Base-by-base conservation (phyloP, 768 basidiomycete genomes). In the Rhizopogon vesiculosus region DNA sequence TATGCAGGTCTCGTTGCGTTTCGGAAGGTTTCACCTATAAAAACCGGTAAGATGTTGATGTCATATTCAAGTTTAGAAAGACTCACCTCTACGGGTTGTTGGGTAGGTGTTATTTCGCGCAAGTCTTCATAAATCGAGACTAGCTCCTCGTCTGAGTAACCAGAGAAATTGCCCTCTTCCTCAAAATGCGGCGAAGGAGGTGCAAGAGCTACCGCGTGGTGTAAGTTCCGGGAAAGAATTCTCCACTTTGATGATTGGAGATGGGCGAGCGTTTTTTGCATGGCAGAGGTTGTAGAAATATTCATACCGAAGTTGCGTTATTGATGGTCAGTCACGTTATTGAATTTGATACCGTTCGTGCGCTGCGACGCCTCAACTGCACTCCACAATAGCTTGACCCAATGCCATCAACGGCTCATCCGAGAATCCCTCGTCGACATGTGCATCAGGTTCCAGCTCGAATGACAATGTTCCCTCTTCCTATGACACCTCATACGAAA, bases 1-100 rank as follows among this genome's bases (percentile, higher is more conserved):
- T 71, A 58, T 93, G 86, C 15, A 91, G 76, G 62, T 92, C 83
- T 2, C 84, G 82, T 59, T 89, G 87, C 16, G 58, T 65, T 39
- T 80, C 79, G 0, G 78, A 83, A 29, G 80, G 83, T 41, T 59
- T 57, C 19, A 84, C 63, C 87, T 89, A 59, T 0, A 42, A 38
- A 57, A 41, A 44, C 33, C 54, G 25, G 9, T 64, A 45, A 41
- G 35, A 46, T 46, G 15, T 41, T 42, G 48, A 7, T 6, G 5
- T 19, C 44, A 10, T 5, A 41, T 54, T n/a, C 13, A 44, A 41
- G 40, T 13, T 33, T 35, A 15, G 35, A 7, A 29, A 38, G 19
- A 71, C 81, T 57, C 62, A 85, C 13, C 50, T 57, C 42, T 22
- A 49, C 35, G 42, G 57, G 22, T 38, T 66, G 41, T 33, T 46